Percentiles rank a stretch among this genome's conserved stretches.
Conservation (phyloP, 2,329 filamentous ascomycete species). For the Endoconidiophora laricicola region DNA sequence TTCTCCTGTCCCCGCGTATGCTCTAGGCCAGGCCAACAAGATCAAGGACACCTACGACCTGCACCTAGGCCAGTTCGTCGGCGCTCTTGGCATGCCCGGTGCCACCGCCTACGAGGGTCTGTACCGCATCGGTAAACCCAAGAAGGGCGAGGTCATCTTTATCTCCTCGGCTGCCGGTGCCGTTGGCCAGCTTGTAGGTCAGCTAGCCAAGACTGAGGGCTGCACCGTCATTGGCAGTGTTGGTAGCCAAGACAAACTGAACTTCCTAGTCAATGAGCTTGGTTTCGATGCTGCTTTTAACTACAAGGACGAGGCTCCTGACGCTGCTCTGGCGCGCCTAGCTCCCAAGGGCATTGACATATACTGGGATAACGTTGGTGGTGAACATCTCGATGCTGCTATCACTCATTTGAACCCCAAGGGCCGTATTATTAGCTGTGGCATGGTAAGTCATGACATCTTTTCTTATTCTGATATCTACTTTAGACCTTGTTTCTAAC, state of each 20-base stretch:
- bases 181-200: conserved; percentile 69
- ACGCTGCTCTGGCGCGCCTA: conserved; percentile 50
- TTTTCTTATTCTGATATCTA: background rate
- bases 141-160: conserved; percentile 60
- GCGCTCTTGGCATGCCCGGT: conserved; percentile 46
- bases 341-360: conserved; percentile 65
- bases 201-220: conserved; percentile 68
- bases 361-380: conserved; percentile 38
- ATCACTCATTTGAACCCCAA: conserved; percentile 35
- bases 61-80: conserved; percentile 52
- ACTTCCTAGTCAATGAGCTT: conserved; percentile 39
- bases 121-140: conserved; percentile 45
- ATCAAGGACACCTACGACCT: conserved; percentile 55
- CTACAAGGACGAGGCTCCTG: conserved; percentile 67
- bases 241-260: conserved; percentile 63
- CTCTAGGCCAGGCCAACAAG: conserved; percentile 29
- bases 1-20: conserved; percentile 32
- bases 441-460: conserved; percentile 31
- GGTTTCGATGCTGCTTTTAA: conserved; percentile 54
- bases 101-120: conserved; percentile 56
- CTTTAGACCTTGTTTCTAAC: conserved; percentile 4
- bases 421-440: conserved; percentile 49
- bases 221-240: conserved; percentile 66
- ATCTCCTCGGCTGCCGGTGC: conserved; percentile 65
- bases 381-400: conserved; percentile 33